A percentile compares a stretch with the other conserved stretches of the same genome.
These are phyloP conservation scores for Pestalotiopsis sp. DNA, from an alignment of 2,329 filamentous ascomycete genomes.

Conservation along the genomic window DNA sequence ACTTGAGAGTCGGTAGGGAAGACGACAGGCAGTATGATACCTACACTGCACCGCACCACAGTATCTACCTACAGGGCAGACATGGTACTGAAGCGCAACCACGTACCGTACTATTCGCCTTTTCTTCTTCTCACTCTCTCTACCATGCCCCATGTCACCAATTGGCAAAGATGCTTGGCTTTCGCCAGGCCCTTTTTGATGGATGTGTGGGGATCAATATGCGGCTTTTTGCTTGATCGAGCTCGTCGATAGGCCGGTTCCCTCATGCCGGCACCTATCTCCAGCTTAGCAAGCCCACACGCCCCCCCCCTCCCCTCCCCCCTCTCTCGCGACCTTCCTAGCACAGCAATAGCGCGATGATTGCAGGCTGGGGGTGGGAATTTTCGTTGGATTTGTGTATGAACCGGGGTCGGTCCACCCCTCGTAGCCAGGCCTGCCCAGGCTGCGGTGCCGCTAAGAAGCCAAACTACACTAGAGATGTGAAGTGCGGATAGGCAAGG, in stretches of 20 bases:
- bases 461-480: slow-evolving; percentile 4
- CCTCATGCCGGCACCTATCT: slow-evolving; percentile 10
- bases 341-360: slow-evolving; percentile 8
- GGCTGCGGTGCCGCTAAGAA: neutral
- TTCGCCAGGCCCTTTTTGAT: slow-evolving; percentile 12
- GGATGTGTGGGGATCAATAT: slow-evolving; percentile 18
- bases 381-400: neutral
- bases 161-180: neutral
- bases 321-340: slow-evolving; percentile 8
- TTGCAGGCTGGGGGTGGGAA: neutral
- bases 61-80: neutral
- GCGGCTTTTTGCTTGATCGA: slow-evolving; percentile 30
- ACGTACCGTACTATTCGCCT: no score
- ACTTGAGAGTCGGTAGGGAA: neutral
- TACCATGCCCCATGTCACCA: neutral
- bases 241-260: slow-evolving; percentile 18
- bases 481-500: slow-evolving; percentile 12
- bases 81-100: neutral
- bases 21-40: neutral
- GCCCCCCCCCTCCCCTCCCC: neutral
- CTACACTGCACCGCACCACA: neutral
- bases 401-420: no score
- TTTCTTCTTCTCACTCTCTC: neutral
- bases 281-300: neutral
- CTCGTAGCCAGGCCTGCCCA: neutral